Percentiles rank a stretch among this genome's conserved stretches.
phyloP scores from a whole-genome alignment of 1,284 basidiomycete species.

The Ceratobasidium theobromae region DNA sequence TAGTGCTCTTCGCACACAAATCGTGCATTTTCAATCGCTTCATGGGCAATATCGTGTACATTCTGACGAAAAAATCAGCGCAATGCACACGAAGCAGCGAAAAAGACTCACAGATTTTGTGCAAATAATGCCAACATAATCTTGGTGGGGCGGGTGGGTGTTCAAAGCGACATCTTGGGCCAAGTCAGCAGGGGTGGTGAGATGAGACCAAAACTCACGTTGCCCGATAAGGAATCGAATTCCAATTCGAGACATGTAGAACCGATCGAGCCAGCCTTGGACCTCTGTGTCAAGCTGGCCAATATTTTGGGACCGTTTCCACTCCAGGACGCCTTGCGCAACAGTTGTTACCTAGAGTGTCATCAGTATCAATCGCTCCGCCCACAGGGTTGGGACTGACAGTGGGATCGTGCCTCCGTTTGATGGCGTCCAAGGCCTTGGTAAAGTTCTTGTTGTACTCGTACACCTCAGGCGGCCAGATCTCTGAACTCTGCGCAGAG shows the following conservation, averaged over 20 bases:
- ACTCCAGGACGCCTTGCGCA: slow-evolving; percentile 77
- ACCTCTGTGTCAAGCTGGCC: slow-evolving; percentile 77
- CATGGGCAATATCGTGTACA: slow-evolving; percentile 94
- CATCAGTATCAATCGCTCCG: background rate
- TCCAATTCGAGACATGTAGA: slow-evolving; percentile 96
- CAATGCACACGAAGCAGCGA: background rate
- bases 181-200: slow-evolving; percentile 15
- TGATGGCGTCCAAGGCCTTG: slow-evolving; percentile 84
- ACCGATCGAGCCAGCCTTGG: slow-evolving; percentile 94
- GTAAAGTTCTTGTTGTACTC: slow-evolving; percentile 96
- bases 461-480: slow-evolving; percentile 90
- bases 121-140: slow-evolving; percentile 99
- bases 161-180: slow-evolving; percentile 84
- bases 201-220: slow-evolving; percentile 53
- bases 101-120: slow-evolving; percentile 72
- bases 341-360: slow-evolving; percentile 65
- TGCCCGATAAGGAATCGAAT: slow-evolving; percentile 95
- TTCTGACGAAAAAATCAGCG: slow-evolving; percentile 53
- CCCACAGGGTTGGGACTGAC: slow-evolving; percentile 50
- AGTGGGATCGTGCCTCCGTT: slow-evolving; percentile 94
- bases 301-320: slow-evolving; percentile 56
- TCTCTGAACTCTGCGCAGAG: slow-evolving; percentile 47
- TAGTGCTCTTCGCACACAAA: slow-evolving; percentile 99
- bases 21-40: slow-evolving; percentile 97
- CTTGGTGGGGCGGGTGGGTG: slow-evolving; percentile 80